Base-by-base conservation (phyloP, 768 basidiomycete genomes). In the Leccinum fibrillosum region DNA sequence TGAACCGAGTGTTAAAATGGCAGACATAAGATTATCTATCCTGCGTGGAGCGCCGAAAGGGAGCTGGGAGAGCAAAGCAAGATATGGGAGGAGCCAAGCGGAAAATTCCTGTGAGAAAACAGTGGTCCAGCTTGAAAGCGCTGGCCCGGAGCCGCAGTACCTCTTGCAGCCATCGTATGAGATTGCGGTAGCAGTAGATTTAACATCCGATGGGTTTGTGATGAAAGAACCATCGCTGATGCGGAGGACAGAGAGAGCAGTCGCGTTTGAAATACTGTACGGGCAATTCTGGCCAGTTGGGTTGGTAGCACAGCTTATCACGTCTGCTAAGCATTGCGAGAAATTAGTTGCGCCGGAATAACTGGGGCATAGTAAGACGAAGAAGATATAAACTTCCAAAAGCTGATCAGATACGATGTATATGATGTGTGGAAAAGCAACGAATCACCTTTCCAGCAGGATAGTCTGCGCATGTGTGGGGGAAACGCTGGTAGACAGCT, bases 81-180 rank as follows among this genome's bases (percentile, higher is more conserved):
- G 72, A 72, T 78, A 80, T 8, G 81, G 81, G 5, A 82, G 55
- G 1, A 82, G 68, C 81, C 80, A 82, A 0, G 78, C 62, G 9
- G 72, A 69, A 60, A 76, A 80, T 48, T 77, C 69, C 49, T 77
- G 76, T 0, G 70, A 49, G 44, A 70, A 72, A 2, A 19, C 17
- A 1, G 9, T 44, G 1, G 9, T n/a, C 68, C 68, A 70, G 10
- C 15, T 28, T 12, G 68, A 69, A 5, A 58, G 10, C 8, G 57
- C 54, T 15, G 60, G 54, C 1, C 52, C 52, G 2, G 0, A 4
- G 35, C 70, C 68, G n/a, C 70, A 70, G 17, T 34, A 15, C 0
- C 8, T 1, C 9, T 4, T 1, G 23, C 69, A 70, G 6, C 58
- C 52, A 9, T 1, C 0, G 4, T 49, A 59, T 2, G 53, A 57